Evolutionary conservation across 169 alveolate genomes (phyloP), one percentile per base, ranked within the genome.

Genomic region (Plasmodium inui): DNA sequence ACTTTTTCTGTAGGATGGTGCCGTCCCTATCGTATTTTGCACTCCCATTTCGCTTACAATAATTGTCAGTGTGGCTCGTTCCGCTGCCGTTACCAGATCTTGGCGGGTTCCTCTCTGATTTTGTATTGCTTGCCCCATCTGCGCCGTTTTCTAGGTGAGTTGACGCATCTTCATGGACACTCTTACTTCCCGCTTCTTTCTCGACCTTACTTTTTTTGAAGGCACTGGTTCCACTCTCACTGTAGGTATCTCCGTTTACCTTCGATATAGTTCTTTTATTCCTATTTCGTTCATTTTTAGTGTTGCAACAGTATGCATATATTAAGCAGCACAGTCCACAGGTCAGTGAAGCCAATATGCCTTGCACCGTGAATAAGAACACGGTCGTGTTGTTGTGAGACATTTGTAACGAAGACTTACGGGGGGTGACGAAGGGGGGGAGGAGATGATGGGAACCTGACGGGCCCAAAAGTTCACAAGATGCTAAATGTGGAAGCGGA

Each of bases 291-390:
- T 39, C 32, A 41, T 78, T 34, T 79, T 26, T 78, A 78, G 19
- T 67, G 82, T 88, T 88, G 53, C 84, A 88, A 39, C 94, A 73
- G n/a, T 88, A 88, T 9, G 83, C 82, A 79, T 88, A 88, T 50
- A 88, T 61, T 39, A 57, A 61, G 74, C 89, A 88, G 53, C 94
- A 88, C n/a, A 88, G 83, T n/a, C 94, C 82, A 39, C 94, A 88
- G 5, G 94, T 88, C 34, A 88, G n/a, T 37, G 85, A 79, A 4
- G 94, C 94, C 73, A 88, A 57, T 39, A 88, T 41, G 30, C 94
- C 94, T 39, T 88, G 94, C 14, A 79, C 89, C 17, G 94, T 88
- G 46, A 88, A 88, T 72, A 88, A 61, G 44, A 88, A 79, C 22
- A 88, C 53, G 17, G 90, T 78, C 32, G 94, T 37, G 19, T 57